A percentile compares a stretch with the other conserved stretches of the same genome.
These are phyloP conservation scores for Sedum album DNA, from an alignment of 164 flowering plant species.

Conservation along the genomic window DNA sequence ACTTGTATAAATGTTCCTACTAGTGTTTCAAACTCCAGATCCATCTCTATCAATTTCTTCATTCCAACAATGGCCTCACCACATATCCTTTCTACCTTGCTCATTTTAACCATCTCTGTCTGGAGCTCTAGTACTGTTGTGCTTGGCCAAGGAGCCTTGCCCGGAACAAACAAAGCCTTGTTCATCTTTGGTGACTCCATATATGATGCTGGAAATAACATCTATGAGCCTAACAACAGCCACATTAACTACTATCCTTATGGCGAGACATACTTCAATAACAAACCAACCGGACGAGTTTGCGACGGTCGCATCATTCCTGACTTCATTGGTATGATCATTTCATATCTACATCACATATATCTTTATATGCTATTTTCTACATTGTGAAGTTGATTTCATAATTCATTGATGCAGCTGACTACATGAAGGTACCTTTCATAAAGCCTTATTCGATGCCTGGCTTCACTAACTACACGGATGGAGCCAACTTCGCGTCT, in stretches of 20 bases:
- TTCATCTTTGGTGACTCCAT: constrained; percentile 42
- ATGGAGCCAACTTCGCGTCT: constrained; percentile 43
- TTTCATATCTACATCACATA: background rate
- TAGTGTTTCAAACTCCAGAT: too few species aligned
- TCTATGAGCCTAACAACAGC: constrained; percentile 24
- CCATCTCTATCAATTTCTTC: background rate
- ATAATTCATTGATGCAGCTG: constrained; percentile 18
- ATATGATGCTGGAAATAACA: constrained; percentile 38
- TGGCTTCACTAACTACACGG: constrained; percentile 8
- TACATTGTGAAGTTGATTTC: too few species aligned
- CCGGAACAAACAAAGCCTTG: constrained; percentile 15
- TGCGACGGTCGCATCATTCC: constrained; percentile 39
- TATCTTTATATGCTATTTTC: too few species aligned
- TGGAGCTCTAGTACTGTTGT: background rate
- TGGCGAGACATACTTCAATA: constrained; percentile 27
- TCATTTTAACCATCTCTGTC: constrained; percentile 2
- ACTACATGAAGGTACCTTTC: constrained; percentile 29
- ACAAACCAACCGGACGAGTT: constrained; percentile 33
- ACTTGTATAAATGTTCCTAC: background rate
- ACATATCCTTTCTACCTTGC: background rate
- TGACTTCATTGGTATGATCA: constrained; percentile 34
- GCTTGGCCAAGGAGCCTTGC: constrained; percentile 1
- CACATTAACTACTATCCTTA: constrained; percentile 38
- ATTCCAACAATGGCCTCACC: background rate
- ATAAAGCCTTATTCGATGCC: constrained; percentile 30